These are phyloP conservation scores for Paramarasmius palmivorus DNA, from an alignment of 1,284 basidiomycete genomes.

Conservation along the genomic window DNA sequence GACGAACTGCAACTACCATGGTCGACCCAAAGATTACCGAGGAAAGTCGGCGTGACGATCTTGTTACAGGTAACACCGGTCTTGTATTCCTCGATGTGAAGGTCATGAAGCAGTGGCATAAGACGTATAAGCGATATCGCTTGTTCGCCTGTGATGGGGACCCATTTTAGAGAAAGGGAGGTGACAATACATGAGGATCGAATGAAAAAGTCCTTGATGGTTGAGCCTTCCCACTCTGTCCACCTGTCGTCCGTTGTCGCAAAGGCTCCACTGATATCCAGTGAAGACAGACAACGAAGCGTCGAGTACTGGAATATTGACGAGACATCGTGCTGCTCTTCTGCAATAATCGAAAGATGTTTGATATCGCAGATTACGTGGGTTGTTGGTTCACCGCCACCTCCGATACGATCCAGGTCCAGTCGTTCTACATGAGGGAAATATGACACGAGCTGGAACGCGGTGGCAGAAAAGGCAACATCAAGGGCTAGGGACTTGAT, in stretches of 20 bases:
- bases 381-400: neutral
- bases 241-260: neutral
- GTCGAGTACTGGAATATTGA: neutral
- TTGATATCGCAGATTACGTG: neutral
- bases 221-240: neutral
- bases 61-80: no score
- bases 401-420: no score
- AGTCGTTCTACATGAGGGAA: no score
- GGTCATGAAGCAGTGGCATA: neutral
- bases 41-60: no score
- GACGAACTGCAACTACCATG: no score
- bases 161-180: neutral
- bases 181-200: neutral
- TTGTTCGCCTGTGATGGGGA: neutral
- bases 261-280: neutral
- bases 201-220: neutral
- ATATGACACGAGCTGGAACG: no score
- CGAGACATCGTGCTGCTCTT: neutral
- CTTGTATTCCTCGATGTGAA: neutral
- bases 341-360: neutral
- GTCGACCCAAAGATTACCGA: no score
- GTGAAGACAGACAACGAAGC: neutral
- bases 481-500: no score
- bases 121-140: neutral
- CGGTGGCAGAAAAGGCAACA: no score